These are phyloP conservation scores for Warburgia ugandensis DNA, from an alignment of 164 flowering plant genomes.

Conservation along the genomic window DNA sequence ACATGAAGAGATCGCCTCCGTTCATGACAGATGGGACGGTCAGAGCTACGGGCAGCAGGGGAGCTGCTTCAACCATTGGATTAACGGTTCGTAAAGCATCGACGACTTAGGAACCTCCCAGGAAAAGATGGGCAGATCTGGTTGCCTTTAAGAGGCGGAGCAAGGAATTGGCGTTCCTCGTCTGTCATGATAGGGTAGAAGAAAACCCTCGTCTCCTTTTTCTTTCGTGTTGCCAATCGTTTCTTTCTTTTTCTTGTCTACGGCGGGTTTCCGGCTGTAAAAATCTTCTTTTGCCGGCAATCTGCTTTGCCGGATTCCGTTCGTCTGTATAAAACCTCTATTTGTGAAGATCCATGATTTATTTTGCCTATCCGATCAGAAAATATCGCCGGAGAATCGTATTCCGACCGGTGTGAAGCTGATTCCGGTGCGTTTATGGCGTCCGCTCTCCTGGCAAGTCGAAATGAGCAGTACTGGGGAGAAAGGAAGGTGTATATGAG, in stretches of 20 bases:
- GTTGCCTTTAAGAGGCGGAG: conserved; percentile 26
- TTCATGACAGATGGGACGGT: conserved; percentile 24
- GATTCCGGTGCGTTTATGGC: conserved; percentile 22
- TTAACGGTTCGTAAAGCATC: background rate
- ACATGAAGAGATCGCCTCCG: conserved; percentile 8
- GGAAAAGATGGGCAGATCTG: conserved; percentile 20
- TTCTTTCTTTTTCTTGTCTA: no score
- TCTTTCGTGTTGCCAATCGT: no score
- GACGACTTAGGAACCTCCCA: conserved; percentile 2
- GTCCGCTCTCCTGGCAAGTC: conserved; percentile 29
- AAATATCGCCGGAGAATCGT: conserved; percentile 5
- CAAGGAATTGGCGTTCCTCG: conserved; percentile 13
- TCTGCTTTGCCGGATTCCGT: background rate
- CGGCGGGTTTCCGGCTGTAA: no score
- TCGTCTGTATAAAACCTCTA: no score
- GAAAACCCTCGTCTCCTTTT: conserved; percentile 18
- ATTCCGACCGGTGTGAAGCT: conserved; percentile 2
- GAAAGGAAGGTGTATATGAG: conserved; percentile 33
- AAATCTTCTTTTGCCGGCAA: conserved; percentile 2
- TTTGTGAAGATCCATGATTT: no score
- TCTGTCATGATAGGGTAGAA: conserved; percentile 12
- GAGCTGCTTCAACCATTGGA: conserved; percentile 7
- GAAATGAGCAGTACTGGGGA: conserved; percentile 31
- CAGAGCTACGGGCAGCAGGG: conserved; percentile 16
- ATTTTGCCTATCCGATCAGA: background rate